Conservation (phyloP, 768 basidiomycete species). For the Albatrellus ellisii region DNA sequence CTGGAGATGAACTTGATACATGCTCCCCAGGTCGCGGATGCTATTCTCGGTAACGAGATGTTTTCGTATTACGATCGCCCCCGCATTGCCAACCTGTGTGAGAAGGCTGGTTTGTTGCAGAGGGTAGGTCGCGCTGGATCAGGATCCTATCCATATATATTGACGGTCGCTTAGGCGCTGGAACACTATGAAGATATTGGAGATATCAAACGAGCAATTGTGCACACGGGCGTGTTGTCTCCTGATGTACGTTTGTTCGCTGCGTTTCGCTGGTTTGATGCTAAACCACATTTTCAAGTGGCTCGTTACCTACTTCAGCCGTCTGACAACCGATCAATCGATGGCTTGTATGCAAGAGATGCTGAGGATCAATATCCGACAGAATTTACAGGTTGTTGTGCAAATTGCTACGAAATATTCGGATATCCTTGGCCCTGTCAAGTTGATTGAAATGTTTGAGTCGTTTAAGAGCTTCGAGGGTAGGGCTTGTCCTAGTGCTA, state of each 20-base stretch:
- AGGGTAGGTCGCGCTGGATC: constrained; percentile 37
- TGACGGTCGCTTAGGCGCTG: constrained; percentile 73
- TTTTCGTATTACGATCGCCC: constrained; percentile 94
- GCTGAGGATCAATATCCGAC: constrained; percentile 92
- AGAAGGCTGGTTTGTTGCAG: constrained; percentile 94
- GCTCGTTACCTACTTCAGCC: constrained; percentile 96
- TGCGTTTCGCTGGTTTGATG: not conserved
- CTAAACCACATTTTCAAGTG: constrained; percentile 37
- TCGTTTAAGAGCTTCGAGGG: constrained; percentile 96
- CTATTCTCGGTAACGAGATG: constrained; percentile 98
- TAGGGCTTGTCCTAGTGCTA: constrained; percentile 16
- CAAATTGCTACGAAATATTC: constrained; percentile 99
- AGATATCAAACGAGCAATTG: constrained; percentile 98
- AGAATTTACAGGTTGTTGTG: constrained; percentile 92
- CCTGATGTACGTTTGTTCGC: constrained; percentile 46
- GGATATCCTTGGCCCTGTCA: constrained; percentile 92
- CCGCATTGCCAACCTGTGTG: constrained; percentile 93
- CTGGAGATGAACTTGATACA: constrained; percentile 97
- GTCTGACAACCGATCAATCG: constrained; percentile 93
- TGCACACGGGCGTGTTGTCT: constrained; percentile 77
- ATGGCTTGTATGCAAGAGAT: constrained; percentile 95
- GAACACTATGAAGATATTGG: constrained; percentile 97
- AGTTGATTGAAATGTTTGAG: constrained; percentile 98
- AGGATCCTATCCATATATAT: not conserved
- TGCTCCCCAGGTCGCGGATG: constrained; percentile 97